Percentiles rank a stretch among this genome's conserved stretches.
These are phyloP conservation scores for Xylariaceae sp. DNA, from an alignment of 2,329 filamentous ascomycete species.

Conservation along the genomic window DNA sequence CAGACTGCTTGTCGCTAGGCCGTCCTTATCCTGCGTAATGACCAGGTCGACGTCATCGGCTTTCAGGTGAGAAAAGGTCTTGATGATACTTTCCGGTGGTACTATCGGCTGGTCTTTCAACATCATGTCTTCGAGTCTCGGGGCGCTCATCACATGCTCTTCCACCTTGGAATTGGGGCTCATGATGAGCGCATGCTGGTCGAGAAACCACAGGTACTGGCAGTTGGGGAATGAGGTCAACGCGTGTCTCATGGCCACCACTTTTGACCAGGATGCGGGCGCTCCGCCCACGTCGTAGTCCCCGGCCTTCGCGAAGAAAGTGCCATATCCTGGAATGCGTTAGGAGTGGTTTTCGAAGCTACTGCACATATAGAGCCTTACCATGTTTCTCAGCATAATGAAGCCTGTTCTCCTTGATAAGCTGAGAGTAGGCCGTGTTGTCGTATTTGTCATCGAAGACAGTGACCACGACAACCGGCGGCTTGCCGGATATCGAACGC, in stretches of 20 bases:
- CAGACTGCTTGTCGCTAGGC: conserved; percentile 71
- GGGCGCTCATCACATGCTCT: conserved; percentile 61
- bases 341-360: neutral
- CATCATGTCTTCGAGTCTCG: conserved; percentile 70
- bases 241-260: conserved; percentile 85
- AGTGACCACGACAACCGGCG: conserved; percentile 74
- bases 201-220: conserved; percentile 81
- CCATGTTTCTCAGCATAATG: conserved; percentile 84
- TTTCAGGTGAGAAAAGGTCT: conserved; percentile 79
- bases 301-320: conserved; percentile 71
- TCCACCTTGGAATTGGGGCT: conserved; percentile 66
- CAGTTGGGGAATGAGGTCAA: conserved; percentile 72
- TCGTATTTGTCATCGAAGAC: conserved; percentile 65
- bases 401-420: conserved; percentile 74
- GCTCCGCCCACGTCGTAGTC: conserved; percentile 66
- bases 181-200: conserved; percentile 84
- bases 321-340: conserved; percentile 64
- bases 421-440: conserved; percentile 62
- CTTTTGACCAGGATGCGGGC: conserved; percentile 64
- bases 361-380: conserved; percentile 36
- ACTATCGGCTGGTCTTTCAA: conserved; percentile 80
- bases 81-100: conserved; percentile 94
- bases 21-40: conserved; percentile 77
- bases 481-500: conserved; percentile 44
- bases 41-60: conserved; percentile 75